Evolutionary conservation across 23 red algal species (phyloP).

Genomic region (Gracilaria gracilis): DNA sequence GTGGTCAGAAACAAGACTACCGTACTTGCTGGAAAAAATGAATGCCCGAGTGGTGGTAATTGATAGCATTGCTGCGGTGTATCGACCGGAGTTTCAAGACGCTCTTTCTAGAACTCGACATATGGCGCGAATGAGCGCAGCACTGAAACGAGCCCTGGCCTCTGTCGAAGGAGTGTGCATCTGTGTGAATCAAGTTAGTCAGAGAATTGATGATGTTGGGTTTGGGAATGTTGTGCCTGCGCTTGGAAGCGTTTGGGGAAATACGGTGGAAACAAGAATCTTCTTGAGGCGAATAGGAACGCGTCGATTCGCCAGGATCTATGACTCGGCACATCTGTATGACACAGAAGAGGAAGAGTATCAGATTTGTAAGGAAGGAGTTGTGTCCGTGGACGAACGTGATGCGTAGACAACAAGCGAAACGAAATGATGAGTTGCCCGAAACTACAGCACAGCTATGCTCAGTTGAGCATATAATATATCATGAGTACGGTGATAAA

Average conservation of each 20-base stretch:
- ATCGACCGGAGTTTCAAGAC: constrained; percentile 63
- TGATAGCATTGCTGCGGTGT: constrained; percentile 78
- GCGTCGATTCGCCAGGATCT: constrained; percentile 24
- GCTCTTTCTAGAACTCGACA: constrained; percentile 46
- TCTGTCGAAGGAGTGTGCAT: constrained; percentile 53
- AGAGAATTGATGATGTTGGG: constrained; percentile 32
- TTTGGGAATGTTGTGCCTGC: constrained; percentile 48
- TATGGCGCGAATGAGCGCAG: constrained; percentile 43
- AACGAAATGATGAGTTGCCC: neutral
- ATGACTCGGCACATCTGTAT: constrained; percentile 23
- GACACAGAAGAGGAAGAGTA: constrained; percentile 35
- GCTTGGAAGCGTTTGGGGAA: constrained; percentile 64
- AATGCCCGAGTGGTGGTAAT: constrained; percentile 69
- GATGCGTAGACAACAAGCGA: neutral
- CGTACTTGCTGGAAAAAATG: constrained; percentile 56
- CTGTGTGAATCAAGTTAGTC: constrained; percentile 75
- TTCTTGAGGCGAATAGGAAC: constrained; percentile 50
- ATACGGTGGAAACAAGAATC: constrained; percentile 53
- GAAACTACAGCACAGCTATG: too few species aligned
- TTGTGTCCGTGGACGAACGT: constrained; percentile 5
- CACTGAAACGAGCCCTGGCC: constrained; percentile 34
- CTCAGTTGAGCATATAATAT: too few species aligned
- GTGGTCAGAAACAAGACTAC: constrained; percentile 52
- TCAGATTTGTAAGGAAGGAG: constrained; percentile 30
- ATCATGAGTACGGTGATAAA: too few species aligned